These are phyloP conservation scores for Glarea lozoyensis DNA, from an alignment of 495 filamentous ascomycete genomes.

Conservation along the genomic window DNA sequence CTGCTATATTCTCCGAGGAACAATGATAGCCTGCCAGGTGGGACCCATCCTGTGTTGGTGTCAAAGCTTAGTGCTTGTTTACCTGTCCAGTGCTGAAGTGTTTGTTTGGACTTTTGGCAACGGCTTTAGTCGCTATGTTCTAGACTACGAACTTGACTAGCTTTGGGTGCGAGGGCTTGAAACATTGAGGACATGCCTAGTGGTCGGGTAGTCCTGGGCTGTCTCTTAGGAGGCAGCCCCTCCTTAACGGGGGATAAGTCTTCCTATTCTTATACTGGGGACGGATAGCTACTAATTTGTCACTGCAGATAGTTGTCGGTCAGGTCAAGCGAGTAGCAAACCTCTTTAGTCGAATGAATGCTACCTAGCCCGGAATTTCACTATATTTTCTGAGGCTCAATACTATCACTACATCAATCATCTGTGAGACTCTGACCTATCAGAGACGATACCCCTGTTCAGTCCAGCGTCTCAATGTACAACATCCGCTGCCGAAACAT, in stretches of 20 bases:
- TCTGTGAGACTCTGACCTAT: too few relatives aligned
- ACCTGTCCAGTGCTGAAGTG: conserved; percentile 22
- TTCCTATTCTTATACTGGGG: conserved; percentile 16
- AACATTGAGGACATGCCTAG: conserved; percentile 29
- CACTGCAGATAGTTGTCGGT: too few relatives aligned
- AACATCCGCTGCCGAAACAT: too few relatives aligned
- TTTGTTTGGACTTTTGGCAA: conserved; percentile 14
- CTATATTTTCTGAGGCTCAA: too few relatives aligned
- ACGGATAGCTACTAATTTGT: too few relatives aligned
- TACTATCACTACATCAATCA: too few relatives aligned
- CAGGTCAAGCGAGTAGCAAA: too few relatives aligned
- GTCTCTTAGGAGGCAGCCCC: conserved; percentile 43
- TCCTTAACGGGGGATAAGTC: conserved; percentile 59
- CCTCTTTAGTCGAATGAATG: too few relatives aligned
- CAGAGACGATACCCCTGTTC: too few relatives aligned
- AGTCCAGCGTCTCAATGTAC: too few relatives aligned
- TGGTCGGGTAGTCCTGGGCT: conserved; percentile 34
- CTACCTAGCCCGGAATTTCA: too few relatives aligned
- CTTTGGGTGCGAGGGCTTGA: conserved; percentile 21
- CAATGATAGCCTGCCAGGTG: conserved; percentile 24
- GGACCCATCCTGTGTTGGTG: conserved; percentile 94
- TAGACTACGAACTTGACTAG: conserved; percentile 3
- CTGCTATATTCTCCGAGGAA: neutral
- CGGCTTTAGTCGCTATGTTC: conserved; percentile 11
- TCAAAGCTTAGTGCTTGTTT: conserved; percentile 95